Evolutionary conservation across 768 basidiomycete species (phyloP), one percentile per base, ranked within the genome.

Genomic region (Rhodocollybia butyracea): DNA sequence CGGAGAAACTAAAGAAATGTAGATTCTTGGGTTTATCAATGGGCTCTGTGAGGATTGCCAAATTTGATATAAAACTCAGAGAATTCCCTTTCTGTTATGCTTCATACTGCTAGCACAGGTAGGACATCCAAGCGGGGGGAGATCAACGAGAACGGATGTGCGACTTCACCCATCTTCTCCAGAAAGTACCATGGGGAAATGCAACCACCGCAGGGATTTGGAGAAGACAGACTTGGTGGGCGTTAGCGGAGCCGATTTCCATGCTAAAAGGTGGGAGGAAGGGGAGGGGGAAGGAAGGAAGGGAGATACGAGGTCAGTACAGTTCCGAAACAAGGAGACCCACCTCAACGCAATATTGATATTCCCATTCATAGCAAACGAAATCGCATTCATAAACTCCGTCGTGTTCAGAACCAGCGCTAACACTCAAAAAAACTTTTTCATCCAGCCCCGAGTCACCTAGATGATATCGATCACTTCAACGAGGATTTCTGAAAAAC

Each of bases 161-260:
- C 87, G 39, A 85, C 83, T 68, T 90, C 82, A 6, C 94, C 94
- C 82, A 96, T 88, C 64, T 84, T 82, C 32, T 83, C 81, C 0
- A 93, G 91, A 51, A 88, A 86, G 65, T 95, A 97, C 83, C 91
- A 94, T 5, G 95, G 96, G 19, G 93, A 94, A 99, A 98, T 0
- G 94, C 96, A 15, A 99, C 94, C 96, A 99, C 98, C 2, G 94
- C 93, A 2, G 97, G 97, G 30, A 98, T 94, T 70, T 99, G 97
- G 13, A 99, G 79, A 52, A 99, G 77, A 69, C 97, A 99, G 15
- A 99, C 97, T 71, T 99, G 97, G 2, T 98, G 79, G 4, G 97
- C 97, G 70, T 99, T 98, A 3, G 97, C 97, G 1, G 97, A 98
- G 13, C 97, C 97, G 63, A 99, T 98, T 72, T 98, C 97, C 94